Evolutionary conservation across 2,329 filamentous ascomycete species (phyloP).

Genomic region (Claviceps cyperi): DNA sequence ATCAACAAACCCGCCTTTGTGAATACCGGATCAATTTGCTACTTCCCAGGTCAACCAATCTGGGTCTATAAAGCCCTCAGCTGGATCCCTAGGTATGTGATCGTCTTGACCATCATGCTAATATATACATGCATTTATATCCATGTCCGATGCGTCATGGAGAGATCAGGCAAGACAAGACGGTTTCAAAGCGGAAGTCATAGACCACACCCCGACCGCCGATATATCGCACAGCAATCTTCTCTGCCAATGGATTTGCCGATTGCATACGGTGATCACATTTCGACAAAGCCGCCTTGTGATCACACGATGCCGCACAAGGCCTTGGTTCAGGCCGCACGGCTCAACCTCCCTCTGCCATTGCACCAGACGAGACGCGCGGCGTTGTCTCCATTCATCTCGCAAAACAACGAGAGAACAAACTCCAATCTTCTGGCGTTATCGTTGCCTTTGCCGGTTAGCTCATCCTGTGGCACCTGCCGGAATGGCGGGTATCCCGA

Average conservation of each 20-base stretch:
- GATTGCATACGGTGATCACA: constrained; percentile 19
- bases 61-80: constrained; percentile 56
- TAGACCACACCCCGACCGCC: constrained; percentile 4
- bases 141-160: constrained; percentile 40
- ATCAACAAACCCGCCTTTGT: constrained; percentile 42
- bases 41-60: constrained; percentile 47
- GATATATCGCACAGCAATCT: neutral
- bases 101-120: constrained; percentile 47
- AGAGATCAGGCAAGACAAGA: constrained; percentile 20
- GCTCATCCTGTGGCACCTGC: neutral
- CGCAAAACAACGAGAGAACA: neutral
- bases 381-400: neutral
- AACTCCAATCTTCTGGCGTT: neutral
- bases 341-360: neutral
- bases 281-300: constrained; percentile 15
- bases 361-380: neutral
- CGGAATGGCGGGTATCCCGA: neutral
- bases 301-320: constrained; percentile 5
- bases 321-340: constrained; percentile 3
- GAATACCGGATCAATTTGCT: constrained; percentile 54
- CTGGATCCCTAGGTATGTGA: constrained; percentile 62
- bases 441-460: too few species aligned
- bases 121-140: constrained; percentile 58
- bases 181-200: neutral
- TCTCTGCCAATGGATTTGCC: constrained; percentile 15